Evolutionary conservation across 2,329 filamentous ascomycete genomes (phyloP).

Genomic region (Cladosporium sp.): DNA sequence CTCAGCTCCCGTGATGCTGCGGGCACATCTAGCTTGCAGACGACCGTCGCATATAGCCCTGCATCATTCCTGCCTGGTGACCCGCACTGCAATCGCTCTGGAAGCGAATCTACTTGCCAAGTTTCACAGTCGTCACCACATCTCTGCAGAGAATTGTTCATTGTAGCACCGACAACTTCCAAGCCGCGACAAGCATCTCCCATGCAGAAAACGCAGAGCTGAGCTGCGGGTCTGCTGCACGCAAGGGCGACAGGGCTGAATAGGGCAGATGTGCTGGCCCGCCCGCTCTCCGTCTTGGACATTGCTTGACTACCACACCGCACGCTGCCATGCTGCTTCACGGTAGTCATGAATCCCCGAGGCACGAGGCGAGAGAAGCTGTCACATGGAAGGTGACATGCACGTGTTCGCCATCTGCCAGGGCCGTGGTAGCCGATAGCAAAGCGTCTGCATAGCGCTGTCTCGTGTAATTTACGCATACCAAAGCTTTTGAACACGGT

Average conservation of each 20-base stretch:
- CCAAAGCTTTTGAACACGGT: no score
- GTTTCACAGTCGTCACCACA: background rate
- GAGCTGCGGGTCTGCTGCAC: background rate
- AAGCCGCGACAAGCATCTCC: slow-evolving; percentile 1
- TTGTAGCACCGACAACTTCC: background rate
- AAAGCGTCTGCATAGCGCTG: background rate
- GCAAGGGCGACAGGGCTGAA: slow-evolving; percentile 5
- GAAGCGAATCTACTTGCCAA: background rate
- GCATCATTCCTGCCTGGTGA: background rate
- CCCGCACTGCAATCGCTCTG: background rate
- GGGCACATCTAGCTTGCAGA: background rate
- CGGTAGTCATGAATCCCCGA: background rate
- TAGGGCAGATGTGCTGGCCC: slow-evolving; percentile 6
- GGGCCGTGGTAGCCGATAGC: background rate
- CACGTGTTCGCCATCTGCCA: background rate
- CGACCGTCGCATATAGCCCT: background rate
- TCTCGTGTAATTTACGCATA: no score
- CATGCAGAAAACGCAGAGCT: slow-evolving; percentile 3
- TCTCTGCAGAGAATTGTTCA: background rate
- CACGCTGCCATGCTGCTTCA: background rate
- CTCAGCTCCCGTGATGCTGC: background rate
- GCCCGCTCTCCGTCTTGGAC: slow-evolving; percentile 5
- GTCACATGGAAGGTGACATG: background rate
- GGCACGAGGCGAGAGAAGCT: background rate
- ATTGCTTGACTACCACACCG: background rate